These are phyloP conservation scores for Calonectria pteridis DNA, from an alignment of 2,329 filamentous ascomycete species.

Conservation along the genomic window DNA sequence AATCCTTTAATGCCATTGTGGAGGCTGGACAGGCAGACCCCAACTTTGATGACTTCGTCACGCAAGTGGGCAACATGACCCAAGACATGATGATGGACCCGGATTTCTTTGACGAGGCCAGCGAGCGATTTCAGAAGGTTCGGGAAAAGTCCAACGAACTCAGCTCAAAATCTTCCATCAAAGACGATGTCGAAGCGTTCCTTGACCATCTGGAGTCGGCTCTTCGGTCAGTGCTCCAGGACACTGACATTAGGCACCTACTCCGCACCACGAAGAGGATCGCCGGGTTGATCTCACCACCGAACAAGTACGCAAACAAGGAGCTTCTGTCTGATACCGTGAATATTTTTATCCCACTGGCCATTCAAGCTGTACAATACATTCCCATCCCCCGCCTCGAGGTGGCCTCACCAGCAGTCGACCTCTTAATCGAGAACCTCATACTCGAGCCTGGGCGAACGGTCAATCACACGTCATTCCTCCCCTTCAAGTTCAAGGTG, in stretches of 20 bases:
- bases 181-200: conserved; percentile 79
- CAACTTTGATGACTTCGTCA: conserved; percentile 83
- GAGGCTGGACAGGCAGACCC: conserved; percentile 82
- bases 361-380: conserved; percentile 84
- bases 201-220: conserved; percentile 77
- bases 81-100: conserved; percentile 89
- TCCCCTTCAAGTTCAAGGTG: conserved; percentile 85
- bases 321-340: conserved; percentile 81
- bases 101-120: conserved; percentile 83
- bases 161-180: conserved; percentile 74
- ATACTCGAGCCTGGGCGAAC: conserved; percentile 90
- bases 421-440: conserved; percentile 89
- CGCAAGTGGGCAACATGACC: conserved; percentile 78
- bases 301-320: conserved; percentile 72
- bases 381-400: conserved; percentile 93
- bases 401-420: conserved; percentile 83
- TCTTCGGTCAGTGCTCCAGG: conserved; percentile 75
- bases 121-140: conserved; percentile 65
- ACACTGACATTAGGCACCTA: conserved; percentile 79
- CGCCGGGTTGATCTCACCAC: conserved; percentile 76
- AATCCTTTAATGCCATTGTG: conserved; percentile 76
- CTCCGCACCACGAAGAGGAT: conserved; percentile 76
- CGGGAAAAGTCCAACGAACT: conserved; percentile 71
- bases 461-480: conserved; percentile 87
- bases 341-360: conserved; percentile 83